Base-by-base conservation (phyloP, 1,284 basidiomycete genomes). In the Heliocybe sulcata region DNA sequence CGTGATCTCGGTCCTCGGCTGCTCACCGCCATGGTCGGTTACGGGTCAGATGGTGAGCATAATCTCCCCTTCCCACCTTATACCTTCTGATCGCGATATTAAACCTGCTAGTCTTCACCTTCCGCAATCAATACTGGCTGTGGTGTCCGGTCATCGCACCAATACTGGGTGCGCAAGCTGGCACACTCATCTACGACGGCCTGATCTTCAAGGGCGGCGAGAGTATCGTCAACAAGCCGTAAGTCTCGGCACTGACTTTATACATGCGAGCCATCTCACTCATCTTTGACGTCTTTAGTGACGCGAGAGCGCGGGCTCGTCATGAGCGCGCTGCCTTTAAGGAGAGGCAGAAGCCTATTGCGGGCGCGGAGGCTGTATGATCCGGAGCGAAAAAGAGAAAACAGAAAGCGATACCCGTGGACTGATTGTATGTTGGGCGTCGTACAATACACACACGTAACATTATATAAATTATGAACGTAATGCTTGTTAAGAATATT, bases 81-180 rank as follows among this genome's bases (percentile, higher is more conserved):
- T n/a, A n/a, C n/a, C n/a, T n/a, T n/a, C n/a, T n/a, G n/a, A n/a
- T n/a, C n/a, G n/a, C n/a, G n/a, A n/a, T n/a, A n/a, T n/a, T n/a
- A n/a, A n/a, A n/a, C n/a, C n/a, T n/a, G n/a, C n/a, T n/a, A n/a
- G n/a, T n/a, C n/a, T n/a, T n/a, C 12, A 1, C 14, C 35, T 59
- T 59, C 54, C 60, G 54, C 45, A 76, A 73, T 61, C 84, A 86
- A 58, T 92, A 90, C 64, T 92, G 87, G 87, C 57, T 89, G 14
- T 91, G 89, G 89, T 84, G 83, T 60, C 80, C 85, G 12, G 59
- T 83, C 11, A 67, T 87, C 38, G 84, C 69, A 1, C 79, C 83
- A 1, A 76, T 86, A 57, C 56, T 78, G 25, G 85, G 84, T 23
- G 81, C 75, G 49, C 72, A 80, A 53, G 59, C 69, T 9, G 85